These are phyloP conservation scores for Daldinia loculata DNA, from an alignment of 495 filamentous ascomycete genomes.

Conservation along the genomic window DNA sequence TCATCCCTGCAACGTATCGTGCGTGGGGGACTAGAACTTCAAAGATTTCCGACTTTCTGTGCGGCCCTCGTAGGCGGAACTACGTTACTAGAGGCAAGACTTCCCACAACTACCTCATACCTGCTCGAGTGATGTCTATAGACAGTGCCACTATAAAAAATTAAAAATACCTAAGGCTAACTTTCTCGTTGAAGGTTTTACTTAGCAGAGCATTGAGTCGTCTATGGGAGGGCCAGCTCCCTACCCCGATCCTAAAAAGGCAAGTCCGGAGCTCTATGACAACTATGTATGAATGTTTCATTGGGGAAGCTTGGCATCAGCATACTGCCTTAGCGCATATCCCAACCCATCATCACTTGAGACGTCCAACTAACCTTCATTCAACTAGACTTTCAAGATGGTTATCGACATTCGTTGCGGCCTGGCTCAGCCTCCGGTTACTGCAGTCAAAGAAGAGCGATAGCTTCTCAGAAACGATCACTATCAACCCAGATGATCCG, in stretches of 20 bases:
- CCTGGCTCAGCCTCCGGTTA: conserved; percentile 59
- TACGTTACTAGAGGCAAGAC: conserved; percentile 71
- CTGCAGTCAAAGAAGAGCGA: conserved; percentile 57
- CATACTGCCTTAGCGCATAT: conserved; percentile 30
- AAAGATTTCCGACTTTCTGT: conserved; percentile 85
- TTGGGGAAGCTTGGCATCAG: conserved; percentile 37
- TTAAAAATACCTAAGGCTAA: conserved; percentile 12
- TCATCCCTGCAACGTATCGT: conserved; percentile 55
- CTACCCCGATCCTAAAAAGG: conserved; percentile 38
- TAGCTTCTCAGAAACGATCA: conserved; percentile 49
- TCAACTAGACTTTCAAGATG: conserved; percentile 55
- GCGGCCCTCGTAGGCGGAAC: conserved; percentile 78
- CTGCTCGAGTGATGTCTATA: neutral
- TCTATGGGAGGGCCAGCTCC: conserved; percentile 25
- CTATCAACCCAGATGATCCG: conserved; percentile 32
- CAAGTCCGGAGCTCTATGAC: conserved; percentile 31
- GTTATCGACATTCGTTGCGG: conserved; percentile 60
- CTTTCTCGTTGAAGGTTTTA: conserved; percentile 34
- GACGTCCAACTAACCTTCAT: conserved; percentile 23
- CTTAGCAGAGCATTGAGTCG: conserved; percentile 25
- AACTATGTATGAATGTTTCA: conserved; percentile 20
- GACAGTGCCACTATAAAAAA: neutral
- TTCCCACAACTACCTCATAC: conserved; percentile 14
- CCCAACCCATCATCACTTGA: conserved; percentile 14
- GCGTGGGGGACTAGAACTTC: conserved; percentile 56